Conservation (phyloP, 768 basidiomycete species). For the Tulasnella sp. region DNA sequence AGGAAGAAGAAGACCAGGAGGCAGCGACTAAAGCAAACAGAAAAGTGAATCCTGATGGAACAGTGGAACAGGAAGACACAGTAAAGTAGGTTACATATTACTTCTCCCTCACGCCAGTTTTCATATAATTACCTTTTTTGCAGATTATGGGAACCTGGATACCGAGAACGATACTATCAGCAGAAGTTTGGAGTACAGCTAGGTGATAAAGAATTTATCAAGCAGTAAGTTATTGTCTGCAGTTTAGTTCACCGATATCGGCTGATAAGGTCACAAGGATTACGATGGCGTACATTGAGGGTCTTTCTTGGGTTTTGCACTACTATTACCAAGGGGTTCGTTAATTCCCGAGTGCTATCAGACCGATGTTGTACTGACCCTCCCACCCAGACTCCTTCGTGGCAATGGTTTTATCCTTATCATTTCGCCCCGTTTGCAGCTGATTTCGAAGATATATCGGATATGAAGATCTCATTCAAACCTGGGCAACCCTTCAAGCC, state of each 20-base stretch:
- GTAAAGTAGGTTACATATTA: slow-evolving; percentile 52
- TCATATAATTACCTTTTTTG: slow-evolving; percentile 6
- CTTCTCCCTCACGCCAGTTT: slow-evolving; percentile 11
- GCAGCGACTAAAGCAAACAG: slow-evolving; percentile 31
- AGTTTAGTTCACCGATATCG: background rate
- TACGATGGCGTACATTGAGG: slow-evolving; percentile 79
- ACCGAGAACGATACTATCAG: slow-evolving; percentile 86
- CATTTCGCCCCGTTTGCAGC: slow-evolving; percentile 97
- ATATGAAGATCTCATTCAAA: slow-evolving; percentile 69
- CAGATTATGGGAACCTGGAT: slow-evolving; percentile 93
- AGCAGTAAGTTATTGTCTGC: slow-evolving; percentile 38
- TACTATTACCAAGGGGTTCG: slow-evolving; percentile 98
- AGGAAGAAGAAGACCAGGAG: slow-evolving; percentile 26
- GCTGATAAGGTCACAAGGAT: slow-evolving; percentile 36
- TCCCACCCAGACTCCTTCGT: slow-evolving; percentile 59
- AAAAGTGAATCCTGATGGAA: slow-evolving; percentile 81
- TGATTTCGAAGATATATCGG: slow-evolving; percentile 70
- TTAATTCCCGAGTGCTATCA: slow-evolving; percentile 19
- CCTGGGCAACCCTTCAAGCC: slow-evolving; percentile 85
- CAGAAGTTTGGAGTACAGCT: slow-evolving; percentile 78
- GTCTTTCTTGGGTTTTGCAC: slow-evolving; percentile 86
- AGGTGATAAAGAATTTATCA: slow-evolving; percentile 54
- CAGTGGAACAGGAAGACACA: slow-evolving; percentile 85
- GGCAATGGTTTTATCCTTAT: slow-evolving; percentile 99
- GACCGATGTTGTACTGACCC: background rate